phyloP scores from a whole-genome alignment of 2,329 filamentous ascomycete genomes.

The Pseudocercospora musae region DNA sequence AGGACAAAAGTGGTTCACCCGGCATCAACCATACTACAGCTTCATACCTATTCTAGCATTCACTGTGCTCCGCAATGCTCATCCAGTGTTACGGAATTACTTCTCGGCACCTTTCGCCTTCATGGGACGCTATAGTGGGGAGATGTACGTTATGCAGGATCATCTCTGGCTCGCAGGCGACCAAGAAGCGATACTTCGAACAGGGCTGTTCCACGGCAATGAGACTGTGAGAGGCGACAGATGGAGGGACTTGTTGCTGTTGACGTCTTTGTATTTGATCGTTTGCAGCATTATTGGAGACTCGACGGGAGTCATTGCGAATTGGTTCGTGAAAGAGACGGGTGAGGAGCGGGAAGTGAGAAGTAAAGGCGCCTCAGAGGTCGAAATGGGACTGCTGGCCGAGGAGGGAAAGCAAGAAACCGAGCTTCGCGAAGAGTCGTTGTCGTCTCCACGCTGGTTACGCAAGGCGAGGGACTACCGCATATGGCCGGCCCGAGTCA shows the following conservation, averaged over 20 bases:
- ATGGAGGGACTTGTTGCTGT: conserved; percentile 38
- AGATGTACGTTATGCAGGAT: conserved; percentile 59
- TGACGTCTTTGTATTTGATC: conserved; percentile 46
- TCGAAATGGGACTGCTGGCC: conserved; percentile 24
- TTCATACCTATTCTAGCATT: conserved; percentile 54
- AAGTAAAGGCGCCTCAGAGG: background rate
- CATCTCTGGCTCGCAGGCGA: conserved; percentile 62
- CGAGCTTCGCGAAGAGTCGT: background rate
- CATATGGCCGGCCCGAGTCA: conserved; percentile 17
- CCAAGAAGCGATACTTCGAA: conserved; percentile 50
- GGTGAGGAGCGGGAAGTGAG: background rate
- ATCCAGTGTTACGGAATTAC: conserved; percentile 40
- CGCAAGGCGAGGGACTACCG: background rate
- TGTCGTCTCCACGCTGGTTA: background rate
- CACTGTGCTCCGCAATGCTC: conserved; percentile 52
- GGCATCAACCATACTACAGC: conserved; percentile 53
- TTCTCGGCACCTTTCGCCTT: conserved; percentile 51
- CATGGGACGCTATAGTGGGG: conserved; percentile 56
- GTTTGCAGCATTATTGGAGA: conserved; percentile 38
- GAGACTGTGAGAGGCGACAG: conserved; percentile 30
- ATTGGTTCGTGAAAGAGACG: conserved; percentile 36
- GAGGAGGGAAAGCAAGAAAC: conserved; percentile 1
- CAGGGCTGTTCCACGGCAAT: conserved; percentile 32
- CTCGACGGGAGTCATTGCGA: conserved; percentile 39
- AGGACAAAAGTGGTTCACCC: conserved; percentile 47